phyloP scores from a whole-genome alignment of 352 stramenopile species.

The Thalassiosira ordinaria region DNA sequence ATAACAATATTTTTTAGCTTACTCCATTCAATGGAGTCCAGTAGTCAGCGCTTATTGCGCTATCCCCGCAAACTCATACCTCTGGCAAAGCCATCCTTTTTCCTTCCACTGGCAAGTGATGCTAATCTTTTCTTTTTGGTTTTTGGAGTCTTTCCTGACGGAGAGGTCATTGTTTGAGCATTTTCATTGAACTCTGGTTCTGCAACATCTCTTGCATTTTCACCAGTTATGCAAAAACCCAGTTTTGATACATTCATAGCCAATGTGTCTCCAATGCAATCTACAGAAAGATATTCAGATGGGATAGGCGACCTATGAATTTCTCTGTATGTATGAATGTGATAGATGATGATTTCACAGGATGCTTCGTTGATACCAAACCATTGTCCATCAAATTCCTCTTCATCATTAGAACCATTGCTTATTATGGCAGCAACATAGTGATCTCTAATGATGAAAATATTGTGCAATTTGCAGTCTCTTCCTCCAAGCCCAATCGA shows the following conservation, averaged over 20 bases:
- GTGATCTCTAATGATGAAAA: slow-evolving; percentile 34
- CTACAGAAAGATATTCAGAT: slow-evolving; percentile 10
- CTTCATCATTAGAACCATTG: slow-evolving; percentile 4
- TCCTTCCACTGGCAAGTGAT: slow-evolving; percentile 40
- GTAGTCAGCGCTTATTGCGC: no score
- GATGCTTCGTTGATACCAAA: slow-evolving; percentile 43
- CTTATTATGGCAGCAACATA: slow-evolving; percentile 35
- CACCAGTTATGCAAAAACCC: slow-evolving; percentile 68
- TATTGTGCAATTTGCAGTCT: slow-evolving; percentile 18
- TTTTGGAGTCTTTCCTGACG: slow-evolving; percentile 18
- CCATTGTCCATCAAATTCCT: slow-evolving; percentile 54
- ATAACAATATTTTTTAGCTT: no score
- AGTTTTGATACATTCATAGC: slow-evolving; percentile 52
- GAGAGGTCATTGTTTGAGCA: slow-evolving; percentile 4
- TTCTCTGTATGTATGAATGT: slow-evolving; percentile 51
- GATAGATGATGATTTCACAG: slow-evolving; percentile 21
- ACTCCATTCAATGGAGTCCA: no score
- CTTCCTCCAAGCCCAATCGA: slow-evolving; percentile 22
- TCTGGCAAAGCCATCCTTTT: slow-evolving; percentile 75
- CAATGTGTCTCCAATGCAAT: slow-evolving; percentile 46
- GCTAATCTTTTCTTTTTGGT: slow-evolving; percentile 65
- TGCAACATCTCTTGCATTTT: slow-evolving; percentile 48
- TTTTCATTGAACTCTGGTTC: slow-evolving; percentile 11
- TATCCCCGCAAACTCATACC: slow-evolving; percentile 70
- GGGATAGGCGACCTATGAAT: slow-evolving; percentile 54